Percentiles rank a stretch among this genome's conserved stretches.
Conservation (phyloP, 208 protist species). For the Crithidia expoeki region DNA sequence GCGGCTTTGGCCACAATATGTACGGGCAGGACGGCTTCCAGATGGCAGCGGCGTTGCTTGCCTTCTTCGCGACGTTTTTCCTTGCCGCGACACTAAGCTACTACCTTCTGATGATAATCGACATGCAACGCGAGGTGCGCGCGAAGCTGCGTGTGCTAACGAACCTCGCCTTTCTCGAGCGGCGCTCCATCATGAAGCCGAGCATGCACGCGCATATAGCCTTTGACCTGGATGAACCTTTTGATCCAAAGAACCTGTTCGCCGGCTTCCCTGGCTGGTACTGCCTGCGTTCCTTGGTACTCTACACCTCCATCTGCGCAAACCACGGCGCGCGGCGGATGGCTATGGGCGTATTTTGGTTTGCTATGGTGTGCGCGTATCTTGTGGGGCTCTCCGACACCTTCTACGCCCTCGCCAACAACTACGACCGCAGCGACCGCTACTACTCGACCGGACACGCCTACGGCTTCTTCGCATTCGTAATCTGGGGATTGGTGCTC, state of each 20-base stretch:
- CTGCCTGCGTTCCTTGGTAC: conserved; percentile 66
- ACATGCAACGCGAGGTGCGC: conserved; percentile 79
- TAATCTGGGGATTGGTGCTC: conserved; percentile 63
- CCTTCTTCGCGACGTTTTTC: conserved; percentile 61
- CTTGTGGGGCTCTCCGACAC: conserved; percentile 49
- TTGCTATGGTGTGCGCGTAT: conserved; percentile 43
- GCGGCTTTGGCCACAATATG: conserved; percentile 47
- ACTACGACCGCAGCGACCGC: conserved; percentile 18
- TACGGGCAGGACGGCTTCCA: conserved; percentile 48
- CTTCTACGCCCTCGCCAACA: conserved; percentile 39
- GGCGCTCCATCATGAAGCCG: conserved; percentile 64
- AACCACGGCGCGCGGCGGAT: conserved; percentile 65
- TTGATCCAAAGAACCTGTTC: conserved; percentile 60
- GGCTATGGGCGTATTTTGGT: conserved; percentile 67
- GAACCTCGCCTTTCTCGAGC: conserved; percentile 68
- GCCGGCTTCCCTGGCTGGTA: conserved; percentile 80
- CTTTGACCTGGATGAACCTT: conserved; percentile 64
- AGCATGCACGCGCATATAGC: conserved; percentile 44
- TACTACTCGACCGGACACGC: conserved; percentile 65
- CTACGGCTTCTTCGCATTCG: conserved; percentile 58
- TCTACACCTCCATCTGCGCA: conserved; percentile 70
- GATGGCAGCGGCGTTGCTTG: conserved; percentile 42
- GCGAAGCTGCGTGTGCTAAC: conserved; percentile 75
- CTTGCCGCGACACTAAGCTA: conserved; percentile 57
- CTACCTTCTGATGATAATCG: conserved; percentile 71